phyloP scores from a whole-genome alignment of 2,329 filamentous ascomycete genomes.

The Cercospora sp. region DNA sequence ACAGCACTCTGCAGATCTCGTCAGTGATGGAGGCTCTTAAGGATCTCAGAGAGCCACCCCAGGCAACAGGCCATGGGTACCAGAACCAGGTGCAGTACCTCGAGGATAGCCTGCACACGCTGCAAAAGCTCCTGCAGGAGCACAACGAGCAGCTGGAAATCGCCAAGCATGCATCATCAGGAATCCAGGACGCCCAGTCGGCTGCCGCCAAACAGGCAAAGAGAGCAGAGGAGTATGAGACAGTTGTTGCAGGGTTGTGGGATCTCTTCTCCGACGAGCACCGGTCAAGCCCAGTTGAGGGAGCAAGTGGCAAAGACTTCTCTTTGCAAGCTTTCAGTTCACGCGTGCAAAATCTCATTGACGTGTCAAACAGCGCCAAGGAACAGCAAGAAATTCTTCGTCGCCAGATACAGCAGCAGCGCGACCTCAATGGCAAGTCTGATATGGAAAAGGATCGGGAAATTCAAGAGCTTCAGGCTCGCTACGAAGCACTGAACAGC shows the following conservation, averaged over 20 bases:
- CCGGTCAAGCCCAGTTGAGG: constrained; percentile 52
- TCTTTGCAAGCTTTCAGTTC: constrained; percentile 73
- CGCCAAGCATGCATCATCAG: constrained; percentile 26
- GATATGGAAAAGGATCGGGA: constrained; percentile 57
- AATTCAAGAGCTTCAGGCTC: constrained; percentile 34
- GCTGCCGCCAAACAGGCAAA: constrained; percentile 33
- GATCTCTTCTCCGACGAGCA: constrained; percentile 51
- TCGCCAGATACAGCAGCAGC: constrained; percentile 91
- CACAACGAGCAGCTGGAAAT: constrained; percentile 33
- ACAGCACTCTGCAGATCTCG: constrained; percentile 41
- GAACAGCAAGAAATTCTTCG: constrained; percentile 89
- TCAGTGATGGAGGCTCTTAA: constrained; percentile 54
- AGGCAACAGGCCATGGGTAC: constrained; percentile 57
- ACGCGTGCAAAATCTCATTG: constrained; percentile 76
- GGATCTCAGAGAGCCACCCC: constrained; percentile 59
- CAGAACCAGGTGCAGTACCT: constrained; percentile 70
- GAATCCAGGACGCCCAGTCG: constrained; percentile 27
- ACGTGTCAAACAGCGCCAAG: constrained; percentile 72
- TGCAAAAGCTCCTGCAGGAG: constrained; percentile 37
- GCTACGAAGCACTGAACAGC: constrained; percentile 32
- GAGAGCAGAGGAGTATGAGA: constrained; percentile 58
- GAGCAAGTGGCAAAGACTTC: constrained; percentile 58
- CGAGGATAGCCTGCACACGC: constrained; percentile 56
- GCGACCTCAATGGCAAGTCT: constrained; percentile 85
- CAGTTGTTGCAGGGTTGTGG: constrained; percentile 54